phyloP scores from a whole-genome alignment of 768 basidiomycete genomes.

The Coprinellus aureogranulatus region DNA sequence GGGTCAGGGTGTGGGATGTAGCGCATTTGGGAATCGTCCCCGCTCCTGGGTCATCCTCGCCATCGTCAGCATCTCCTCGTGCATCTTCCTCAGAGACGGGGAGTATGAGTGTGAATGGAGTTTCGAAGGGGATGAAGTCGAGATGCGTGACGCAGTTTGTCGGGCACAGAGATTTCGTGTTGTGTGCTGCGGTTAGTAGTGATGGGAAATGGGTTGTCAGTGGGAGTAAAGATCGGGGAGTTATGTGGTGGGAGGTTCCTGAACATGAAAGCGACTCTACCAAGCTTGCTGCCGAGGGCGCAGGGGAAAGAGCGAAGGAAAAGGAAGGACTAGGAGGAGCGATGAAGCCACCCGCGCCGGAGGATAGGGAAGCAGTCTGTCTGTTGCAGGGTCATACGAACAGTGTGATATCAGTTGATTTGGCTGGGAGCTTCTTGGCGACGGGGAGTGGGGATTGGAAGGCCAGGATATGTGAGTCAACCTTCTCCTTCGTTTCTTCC shows the following conservation, averaged over 20 bases:
- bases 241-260: conserved; percentile 64
- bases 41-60: conserved; percentile 22
- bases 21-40: conserved; percentile 71
- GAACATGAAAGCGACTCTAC: background rate
- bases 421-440: conserved; percentile 30
- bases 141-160: conserved; percentile 73
- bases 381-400: conserved; percentile 58
- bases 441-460: conserved; percentile 36
- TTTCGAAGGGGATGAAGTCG: conserved; percentile 18
- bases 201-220: conserved; percentile 82
- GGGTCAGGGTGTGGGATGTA: conserved; percentile 81
- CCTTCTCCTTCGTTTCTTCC: too few species aligned
- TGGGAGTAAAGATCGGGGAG: conserved; percentile 77
- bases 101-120: background rate
- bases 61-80: background rate
- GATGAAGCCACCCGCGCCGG: too few species aligned
- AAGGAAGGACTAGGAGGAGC: conserved; percentile 37
- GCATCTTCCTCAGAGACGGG: too few species aligned
- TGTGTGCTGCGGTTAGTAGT: conserved; percentile 57
- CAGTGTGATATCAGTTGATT: conserved; percentile 31
- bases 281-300: background rate
- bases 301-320: background rate
- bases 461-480: conserved; percentile 32
- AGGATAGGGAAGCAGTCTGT: conserved; percentile 66
- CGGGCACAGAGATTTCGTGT: conserved; percentile 68